Conservation (phyloP, 2,329 filamentous ascomycete genomes). For the Sarocladium brachiariae region DNA sequence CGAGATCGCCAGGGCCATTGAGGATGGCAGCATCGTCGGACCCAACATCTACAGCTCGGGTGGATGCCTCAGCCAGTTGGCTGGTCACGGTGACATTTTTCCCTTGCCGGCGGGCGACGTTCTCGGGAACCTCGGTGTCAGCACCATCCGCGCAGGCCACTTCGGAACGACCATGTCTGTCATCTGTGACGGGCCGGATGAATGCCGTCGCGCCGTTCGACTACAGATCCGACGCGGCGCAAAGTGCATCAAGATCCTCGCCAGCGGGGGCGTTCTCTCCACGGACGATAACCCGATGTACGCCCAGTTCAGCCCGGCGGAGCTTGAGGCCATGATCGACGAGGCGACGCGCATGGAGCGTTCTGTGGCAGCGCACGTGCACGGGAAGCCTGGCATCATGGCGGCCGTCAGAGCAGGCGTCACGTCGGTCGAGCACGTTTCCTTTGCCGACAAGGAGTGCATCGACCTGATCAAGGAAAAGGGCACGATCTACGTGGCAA, state of each 20-base stretch:
- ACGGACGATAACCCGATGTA: slow-evolving; percentile 31
- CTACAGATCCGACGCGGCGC: slow-evolving; percentile 34
- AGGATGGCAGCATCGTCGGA: slow-evolving; percentile 36
- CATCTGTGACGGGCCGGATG: slow-evolving; percentile 32
- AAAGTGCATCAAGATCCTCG: slow-evolving; percentile 32
- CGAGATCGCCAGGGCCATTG: slow-evolving; percentile 34
- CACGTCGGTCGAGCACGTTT: slow-evolving; percentile 31
- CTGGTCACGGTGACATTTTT: slow-evolving; percentile 38
- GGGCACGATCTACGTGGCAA: slow-evolving; percentile 30
- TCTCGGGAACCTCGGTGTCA: slow-evolving; percentile 27
- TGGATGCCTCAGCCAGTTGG: slow-evolving; percentile 37
- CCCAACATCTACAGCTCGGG: slow-evolving; percentile 42
- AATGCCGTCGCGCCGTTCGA: slow-evolving; percentile 32
- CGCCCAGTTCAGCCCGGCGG: slow-evolving; percentile 32
- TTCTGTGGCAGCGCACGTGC: slow-evolving; percentile 32
- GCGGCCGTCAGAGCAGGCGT: slow-evolving; percentile 30
- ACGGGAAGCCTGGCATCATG: slow-evolving; percentile 33
- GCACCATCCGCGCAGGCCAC: slow-evolving; percentile 23
- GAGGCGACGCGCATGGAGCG: slow-evolving; percentile 30
- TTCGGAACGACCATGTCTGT: slow-evolving; percentile 19
- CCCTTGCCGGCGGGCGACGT: slow-evolving; percentile 26
- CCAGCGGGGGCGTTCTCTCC: slow-evolving; percentile 32
- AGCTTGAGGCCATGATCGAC: slow-evolving; percentile 29
- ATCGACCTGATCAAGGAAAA: slow-evolving; percentile 31
- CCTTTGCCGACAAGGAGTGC: slow-evolving; percentile 34